Conservation (phyloP, 306 rosid species). For the Cicer cuneatum region DNA sequence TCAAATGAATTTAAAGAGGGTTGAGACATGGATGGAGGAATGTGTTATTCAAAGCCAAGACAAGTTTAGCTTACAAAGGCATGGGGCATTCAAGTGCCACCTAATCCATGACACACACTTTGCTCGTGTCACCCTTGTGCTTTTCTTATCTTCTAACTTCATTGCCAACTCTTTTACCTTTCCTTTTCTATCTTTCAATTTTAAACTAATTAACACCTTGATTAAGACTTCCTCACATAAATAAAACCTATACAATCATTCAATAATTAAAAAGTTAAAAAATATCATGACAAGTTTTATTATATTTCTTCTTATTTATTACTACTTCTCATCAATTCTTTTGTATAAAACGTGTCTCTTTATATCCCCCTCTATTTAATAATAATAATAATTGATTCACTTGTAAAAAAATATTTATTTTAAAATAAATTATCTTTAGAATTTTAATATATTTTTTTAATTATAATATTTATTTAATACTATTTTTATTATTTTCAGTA, state of each 20-base stretch:
- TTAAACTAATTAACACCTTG: conserved; percentile 37
- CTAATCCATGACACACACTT: conserved; percentile 51
- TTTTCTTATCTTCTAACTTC: conserved; percentile 7
- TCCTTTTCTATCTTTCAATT: conserved; percentile 29
- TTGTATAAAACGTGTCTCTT: too few species aligned
- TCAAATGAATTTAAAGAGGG: background rate
- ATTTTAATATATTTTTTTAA: too few species aligned
- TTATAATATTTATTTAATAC: too few species aligned
- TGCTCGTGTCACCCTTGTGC: conserved; percentile 61
- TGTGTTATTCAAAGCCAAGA: conserved; percentile 42
- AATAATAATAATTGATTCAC: too few species aligned
- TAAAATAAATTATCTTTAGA: too few species aligned
- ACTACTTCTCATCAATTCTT: too few species aligned
- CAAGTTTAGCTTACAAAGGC: conserved; percentile 45
- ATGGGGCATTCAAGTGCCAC: conserved; percentile 60
- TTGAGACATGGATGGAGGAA: conserved; percentile 30
- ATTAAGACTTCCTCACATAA: conserved; percentile 24
- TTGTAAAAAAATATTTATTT: too few species aligned
- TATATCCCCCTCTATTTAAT: too few species aligned
- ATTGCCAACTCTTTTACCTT: conserved; percentile 16
- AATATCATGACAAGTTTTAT: background rate
- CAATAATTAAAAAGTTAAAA: background rate
- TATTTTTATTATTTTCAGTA: too few species aligned
- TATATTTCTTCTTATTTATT: too few species aligned
- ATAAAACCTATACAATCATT: background rate